Conservation (phyloP, 2,329 filamentous ascomycete species). For the Westerdykella sp. region DNA sequence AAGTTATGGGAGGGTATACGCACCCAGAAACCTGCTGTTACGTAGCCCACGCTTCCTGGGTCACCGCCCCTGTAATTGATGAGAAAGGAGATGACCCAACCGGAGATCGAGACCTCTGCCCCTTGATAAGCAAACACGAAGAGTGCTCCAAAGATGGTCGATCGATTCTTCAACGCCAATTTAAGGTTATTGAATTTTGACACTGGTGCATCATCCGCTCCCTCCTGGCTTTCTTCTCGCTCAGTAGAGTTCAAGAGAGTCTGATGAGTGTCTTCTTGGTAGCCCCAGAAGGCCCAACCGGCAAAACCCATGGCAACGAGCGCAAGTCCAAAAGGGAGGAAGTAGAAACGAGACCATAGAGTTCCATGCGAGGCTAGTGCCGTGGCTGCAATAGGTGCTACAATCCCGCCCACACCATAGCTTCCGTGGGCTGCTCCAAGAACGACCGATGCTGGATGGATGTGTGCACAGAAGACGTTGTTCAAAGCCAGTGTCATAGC, state of each 20-base stretch:
- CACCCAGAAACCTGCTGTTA: slow-evolving; percentile 62
- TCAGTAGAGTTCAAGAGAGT: slow-evolving; percentile 43
- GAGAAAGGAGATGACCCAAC: slow-evolving; percentile 82
- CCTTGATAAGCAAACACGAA: slow-evolving; percentile 87
- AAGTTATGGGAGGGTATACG: slow-evolving; percentile 26
- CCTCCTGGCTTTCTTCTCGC: slow-evolving; percentile 38
- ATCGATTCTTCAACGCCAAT: slow-evolving; percentile 46
- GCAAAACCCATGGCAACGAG: slow-evolving; percentile 53
- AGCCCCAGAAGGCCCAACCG: slow-evolving; percentile 63
- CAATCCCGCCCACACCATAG: slow-evolving; percentile 48
- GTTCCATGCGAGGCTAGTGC: slow-evolving; percentile 57
- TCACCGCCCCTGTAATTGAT: slow-evolving; percentile 66
- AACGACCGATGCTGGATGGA: slow-evolving; percentile 47
- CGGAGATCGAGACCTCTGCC: slow-evolving; percentile 74
- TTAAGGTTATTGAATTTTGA: slow-evolving; percentile 47
- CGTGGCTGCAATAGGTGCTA: slow-evolving; percentile 69
- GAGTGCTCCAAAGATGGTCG: slow-evolving; percentile 66
- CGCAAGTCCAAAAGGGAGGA: slow-evolving; percentile 56
- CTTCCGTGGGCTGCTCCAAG: slow-evolving; percentile 60
- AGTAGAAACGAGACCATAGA: slow-evolving; percentile 67
- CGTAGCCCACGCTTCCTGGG: slow-evolving; percentile 68
- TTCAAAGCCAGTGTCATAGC: slow-evolving; percentile 50
- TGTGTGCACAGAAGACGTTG: slow-evolving; percentile 52
- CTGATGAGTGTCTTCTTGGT: slow-evolving; percentile 54
- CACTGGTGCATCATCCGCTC: slow-evolving; percentile 28